Evolutionary conservation across 768 basidiomycete genomes (phyloP).

Genomic region (Clathrus columnatus): DNA sequence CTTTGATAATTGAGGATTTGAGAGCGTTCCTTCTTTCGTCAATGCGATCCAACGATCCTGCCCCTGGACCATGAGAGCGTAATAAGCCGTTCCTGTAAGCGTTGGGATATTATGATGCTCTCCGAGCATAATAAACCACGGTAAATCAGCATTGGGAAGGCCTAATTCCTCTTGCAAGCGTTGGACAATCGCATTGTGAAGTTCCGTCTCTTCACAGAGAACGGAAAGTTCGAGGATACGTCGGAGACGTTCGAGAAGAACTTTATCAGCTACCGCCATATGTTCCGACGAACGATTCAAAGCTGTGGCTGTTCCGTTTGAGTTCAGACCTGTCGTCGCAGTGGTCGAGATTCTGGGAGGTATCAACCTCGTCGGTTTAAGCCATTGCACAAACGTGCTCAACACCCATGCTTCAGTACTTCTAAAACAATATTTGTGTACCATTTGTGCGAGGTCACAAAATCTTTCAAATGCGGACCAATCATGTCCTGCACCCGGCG

Average conservation of each 20-base stretch:
- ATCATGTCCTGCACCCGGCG: conserved; percentile 22
- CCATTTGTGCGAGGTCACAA: conserved; percentile 54
- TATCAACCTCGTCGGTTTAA: conserved; percentile 39
- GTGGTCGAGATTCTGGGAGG: conserved; percentile 41
- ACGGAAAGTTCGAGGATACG: conserved; percentile 50
- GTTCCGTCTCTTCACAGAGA: conserved; percentile 20
- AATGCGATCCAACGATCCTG: conserved; percentile 34
- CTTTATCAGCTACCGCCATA: conserved; percentile 8
- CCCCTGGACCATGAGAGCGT: conserved; percentile 17
- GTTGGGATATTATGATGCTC: conserved; percentile 26
- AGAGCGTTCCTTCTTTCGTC: conserved; percentile 39
- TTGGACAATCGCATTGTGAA: conserved; percentile 31
- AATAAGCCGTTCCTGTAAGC: conserved; percentile 12
- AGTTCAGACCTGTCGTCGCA: conserved; percentile 21
- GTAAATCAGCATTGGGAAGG: conserved; percentile 49
- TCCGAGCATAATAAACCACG: conserved; percentile 23
- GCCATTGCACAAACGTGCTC: conserved; percentile 61
- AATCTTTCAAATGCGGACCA: conserved; percentile 41
- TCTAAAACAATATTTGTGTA: conserved; percentile 71
- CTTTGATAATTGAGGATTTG: conserved; percentile 50
- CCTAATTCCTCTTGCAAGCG: conserved; percentile 48
- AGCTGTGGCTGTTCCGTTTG: conserved; percentile 25
- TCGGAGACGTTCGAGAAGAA: conserved; percentile 15
- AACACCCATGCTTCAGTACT: conserved; percentile 67
- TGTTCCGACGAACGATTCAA: conserved; percentile 23